Evolutionary conservation across 169 alveolate genomes (phyloP).

Genomic region (Theileria parva): DNA sequence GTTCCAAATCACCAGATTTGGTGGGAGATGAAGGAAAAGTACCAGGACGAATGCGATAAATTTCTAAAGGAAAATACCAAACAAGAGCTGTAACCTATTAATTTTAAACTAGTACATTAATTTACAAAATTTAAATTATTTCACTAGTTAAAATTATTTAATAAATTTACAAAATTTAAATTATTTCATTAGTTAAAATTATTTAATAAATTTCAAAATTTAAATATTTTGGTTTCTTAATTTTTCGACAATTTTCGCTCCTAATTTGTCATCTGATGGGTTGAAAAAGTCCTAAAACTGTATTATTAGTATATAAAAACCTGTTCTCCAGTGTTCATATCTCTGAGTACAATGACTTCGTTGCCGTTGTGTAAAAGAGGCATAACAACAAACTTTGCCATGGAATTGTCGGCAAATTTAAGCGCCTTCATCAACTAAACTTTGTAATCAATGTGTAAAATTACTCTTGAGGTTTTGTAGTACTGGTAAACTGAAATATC

Average conservation of each 20-base stretch:
- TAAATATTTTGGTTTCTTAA: neutral
- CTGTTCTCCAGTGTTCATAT: constrained; percentile 16
- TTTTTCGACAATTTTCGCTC: neutral
- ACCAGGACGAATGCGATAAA: constrained; percentile 62
- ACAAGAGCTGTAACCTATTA: constrained; percentile 4
- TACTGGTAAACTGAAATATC: constrained; percentile 53
- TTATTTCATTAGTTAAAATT: neutral
- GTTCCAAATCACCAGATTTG: constrained; percentile 87
- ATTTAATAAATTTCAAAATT: no score
- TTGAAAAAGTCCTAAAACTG: constrained; percentile 5
- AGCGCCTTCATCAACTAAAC: constrained; percentile 43
- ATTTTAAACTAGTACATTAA: neutral
- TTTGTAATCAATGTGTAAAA: neutral
- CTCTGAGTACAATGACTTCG: constrained; percentile 20
- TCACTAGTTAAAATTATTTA: neutral
- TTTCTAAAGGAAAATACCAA: constrained; percentile 6
- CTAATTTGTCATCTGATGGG: neutral
- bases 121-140: neutral
- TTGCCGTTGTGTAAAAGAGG: constrained; percentile 24
- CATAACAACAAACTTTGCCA: constrained; percentile 15
- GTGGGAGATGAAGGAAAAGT: constrained; percentile 93
- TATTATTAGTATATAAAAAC: neutral
- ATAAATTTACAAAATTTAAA: no score
- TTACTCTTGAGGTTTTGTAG: constrained; percentile 43
- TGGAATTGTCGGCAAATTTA: constrained; percentile 41